These are phyloP conservation scores for Neurospora sp. DNA, from an alignment of 495 filamentous ascomycete genomes.

Conservation along the genomic window DNA sequence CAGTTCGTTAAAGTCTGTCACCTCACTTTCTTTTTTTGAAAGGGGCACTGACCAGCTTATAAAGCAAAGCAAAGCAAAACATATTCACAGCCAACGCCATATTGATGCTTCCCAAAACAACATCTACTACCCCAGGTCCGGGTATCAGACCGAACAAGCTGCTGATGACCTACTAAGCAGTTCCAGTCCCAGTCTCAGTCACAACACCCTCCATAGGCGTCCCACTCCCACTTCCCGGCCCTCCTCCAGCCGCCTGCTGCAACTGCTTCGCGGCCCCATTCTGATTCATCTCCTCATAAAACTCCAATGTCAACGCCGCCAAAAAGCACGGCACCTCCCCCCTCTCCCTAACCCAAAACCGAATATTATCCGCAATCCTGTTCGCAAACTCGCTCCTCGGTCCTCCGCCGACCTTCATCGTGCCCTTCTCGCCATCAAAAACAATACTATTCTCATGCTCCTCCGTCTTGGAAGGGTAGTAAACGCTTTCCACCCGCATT, in stretches of 20 bases:
- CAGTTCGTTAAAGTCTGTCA: background rate
- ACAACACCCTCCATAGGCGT: background rate
- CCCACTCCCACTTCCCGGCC: background rate
- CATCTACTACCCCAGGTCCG: background rate
- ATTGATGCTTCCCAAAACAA: background rate
- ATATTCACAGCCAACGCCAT: background rate
- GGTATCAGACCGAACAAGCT: background rate
- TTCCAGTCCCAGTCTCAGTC: background rate
- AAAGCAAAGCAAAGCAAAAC: background rate
- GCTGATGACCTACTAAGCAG: background rate
- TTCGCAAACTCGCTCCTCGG: constrained; percentile 76
- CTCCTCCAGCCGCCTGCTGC: background rate
- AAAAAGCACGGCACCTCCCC: constrained; percentile 88
- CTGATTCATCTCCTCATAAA: constrained; percentile 60
- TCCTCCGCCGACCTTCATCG: constrained; percentile 93
- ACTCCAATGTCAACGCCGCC: constrained; percentile 80
- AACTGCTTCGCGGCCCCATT: constrained; percentile 1
- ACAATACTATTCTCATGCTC: constrained; percentile 84
- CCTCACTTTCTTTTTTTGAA: background rate
- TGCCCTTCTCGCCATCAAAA: constrained; percentile 92
- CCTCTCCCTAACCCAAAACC: constrained; percentile 88
- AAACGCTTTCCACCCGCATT: constrained; percentile 73
- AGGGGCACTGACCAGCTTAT: background rate
- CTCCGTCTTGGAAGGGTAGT: constrained; percentile 54
- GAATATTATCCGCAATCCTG: constrained; percentile 70